phyloP scores from a whole-genome alignment of 306 rosid species.

The Gastrolobium villosum region DNA sequence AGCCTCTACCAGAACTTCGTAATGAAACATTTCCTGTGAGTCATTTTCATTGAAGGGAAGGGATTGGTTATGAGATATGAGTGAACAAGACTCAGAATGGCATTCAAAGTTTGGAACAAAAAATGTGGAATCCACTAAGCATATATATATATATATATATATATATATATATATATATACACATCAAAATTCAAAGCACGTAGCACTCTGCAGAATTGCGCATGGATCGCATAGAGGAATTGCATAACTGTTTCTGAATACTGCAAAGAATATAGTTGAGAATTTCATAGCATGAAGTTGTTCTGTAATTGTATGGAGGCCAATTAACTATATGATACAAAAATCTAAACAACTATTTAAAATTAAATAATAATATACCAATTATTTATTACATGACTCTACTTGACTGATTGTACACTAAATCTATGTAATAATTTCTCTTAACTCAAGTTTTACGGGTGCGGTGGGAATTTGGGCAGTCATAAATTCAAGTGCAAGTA shows the following conservation, averaged over 20 bases:
- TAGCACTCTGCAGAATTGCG: slow-evolving; percentile 35
- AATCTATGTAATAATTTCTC: too few species aligned
- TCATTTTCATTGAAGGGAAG: slow-evolving; percentile 74
- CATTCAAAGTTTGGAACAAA: slow-evolving; percentile 37
- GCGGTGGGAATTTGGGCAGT: too few species aligned
- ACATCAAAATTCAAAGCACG: too few species aligned
- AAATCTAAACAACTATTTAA: neutral
- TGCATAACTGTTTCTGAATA: slow-evolving; percentile 48
- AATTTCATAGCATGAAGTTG: slow-evolving; percentile 37
- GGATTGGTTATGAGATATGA: slow-evolving; percentile 34
- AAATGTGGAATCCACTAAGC: slow-evolving; percentile 45
- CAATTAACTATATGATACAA: too few species aligned
- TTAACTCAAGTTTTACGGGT: too few species aligned
- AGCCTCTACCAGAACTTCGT: slow-evolving; percentile 49
- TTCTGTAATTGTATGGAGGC: slow-evolving; percentile 38
- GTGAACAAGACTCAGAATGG: slow-evolving; percentile 43
- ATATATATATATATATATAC: neutral
- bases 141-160: too few species aligned
- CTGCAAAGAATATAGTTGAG: slow-evolving; percentile 47
- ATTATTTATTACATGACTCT: neutral
- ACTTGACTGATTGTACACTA: too few species aligned
- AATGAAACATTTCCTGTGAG: slow-evolving; percentile 72
- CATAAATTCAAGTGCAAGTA: neutral
- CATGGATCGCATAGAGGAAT: slow-evolving; percentile 38
- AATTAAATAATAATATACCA: neutral